Base-by-base conservation (phyloP, 306 rosid genomes). In the Sophora flavescens region DNA sequence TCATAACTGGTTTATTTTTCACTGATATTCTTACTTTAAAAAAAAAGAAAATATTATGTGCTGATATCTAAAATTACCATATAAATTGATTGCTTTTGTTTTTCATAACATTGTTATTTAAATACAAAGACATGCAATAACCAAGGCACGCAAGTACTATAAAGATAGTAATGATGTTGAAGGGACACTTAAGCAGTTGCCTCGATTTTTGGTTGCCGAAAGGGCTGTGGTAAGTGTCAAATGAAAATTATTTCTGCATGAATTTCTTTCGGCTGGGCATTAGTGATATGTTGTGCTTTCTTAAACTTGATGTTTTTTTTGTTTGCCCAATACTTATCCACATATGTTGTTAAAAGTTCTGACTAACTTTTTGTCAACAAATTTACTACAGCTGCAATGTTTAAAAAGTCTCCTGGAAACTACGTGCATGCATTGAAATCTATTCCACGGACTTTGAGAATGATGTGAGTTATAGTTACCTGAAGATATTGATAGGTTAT, bases 391-490 rank as follows among this genome's bases (percentile, higher is more conserved):
- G 99, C 87, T 95, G 67, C 95, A 95, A 60, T 77, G 91, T 77
- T 83, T 92, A 84, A 89, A 87, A 91, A 86, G 82, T 88, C 88
- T 75, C 96, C 97, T 28, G 92, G 92, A 78, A 95, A 92, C 84
- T 77, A 87, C 81, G 74, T 91, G 88, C 99, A 89, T 85, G 97
- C 97, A 69, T 82, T 95, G 84, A 90, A 84, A 87, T 84, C 90
- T 72, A 84, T 95, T 83, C 99, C 99, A 18, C 83, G 99, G 85
- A 95, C 99, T 62, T 85, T 92, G 88, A 90, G 99, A 81, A 89
- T 95, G 99, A 90, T 95, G 99, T 95, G 86, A 89, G 96, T 83
- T 69, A 12, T 77, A 64, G 48, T 54, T 76, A 38, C 59, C 39
- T 18, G 69, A 69, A 56, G n/a, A 64, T 59, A 30, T 26, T 54